Evolutionary conservation across 2,329 filamentous ascomycete species (phyloP).

Genomic region (Eutypa lata): DNA sequence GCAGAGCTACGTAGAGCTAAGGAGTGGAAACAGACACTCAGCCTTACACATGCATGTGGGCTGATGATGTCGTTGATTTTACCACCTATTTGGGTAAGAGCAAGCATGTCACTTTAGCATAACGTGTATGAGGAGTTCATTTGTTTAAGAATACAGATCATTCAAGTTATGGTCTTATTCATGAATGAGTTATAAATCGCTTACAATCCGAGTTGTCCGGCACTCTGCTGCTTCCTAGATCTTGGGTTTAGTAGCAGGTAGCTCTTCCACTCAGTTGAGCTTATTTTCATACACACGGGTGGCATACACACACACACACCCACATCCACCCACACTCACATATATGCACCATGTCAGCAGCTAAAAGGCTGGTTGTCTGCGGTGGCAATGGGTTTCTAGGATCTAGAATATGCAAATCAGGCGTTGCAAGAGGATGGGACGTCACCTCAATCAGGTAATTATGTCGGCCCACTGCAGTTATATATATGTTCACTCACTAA

Average conservation of each 20-base stretch:
- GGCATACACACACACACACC: not conserved
- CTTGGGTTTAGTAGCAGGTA: not conserved
- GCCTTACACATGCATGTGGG: constrained; percentile 9
- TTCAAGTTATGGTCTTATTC: too few relatives aligned
- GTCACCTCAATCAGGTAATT: constrained; percentile 94
- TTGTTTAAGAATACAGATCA: too few relatives aligned
- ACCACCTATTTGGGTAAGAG: not conserved
- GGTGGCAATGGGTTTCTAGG: constrained; percentile 93
- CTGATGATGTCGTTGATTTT: constrained; percentile 23
- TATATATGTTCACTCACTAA: constrained; percentile 6
- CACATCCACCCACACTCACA: constrained; percentile 8
- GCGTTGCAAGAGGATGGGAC: constrained; percentile 80
- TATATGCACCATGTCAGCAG: constrained; percentile 46
- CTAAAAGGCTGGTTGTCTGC: constrained; percentile 83
- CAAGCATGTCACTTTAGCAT: not conserved
- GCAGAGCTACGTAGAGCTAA: too few relatives aligned
- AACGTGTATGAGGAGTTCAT: too few relatives aligned
- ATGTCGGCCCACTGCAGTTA: constrained; percentile 21
- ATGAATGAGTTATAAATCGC: not conserved
- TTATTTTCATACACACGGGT: constrained; percentile 14
- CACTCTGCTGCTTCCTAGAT: not conserved
- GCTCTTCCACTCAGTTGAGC: constrained; percentile 1
- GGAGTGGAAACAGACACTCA: not conserved
- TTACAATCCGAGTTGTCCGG: not conserved
- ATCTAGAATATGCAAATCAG: constrained; percentile 85